Evolutionary conservation across 2,329 filamentous ascomycete species (phyloP).

Genomic region (Colletotrichum incanum): DNA sequence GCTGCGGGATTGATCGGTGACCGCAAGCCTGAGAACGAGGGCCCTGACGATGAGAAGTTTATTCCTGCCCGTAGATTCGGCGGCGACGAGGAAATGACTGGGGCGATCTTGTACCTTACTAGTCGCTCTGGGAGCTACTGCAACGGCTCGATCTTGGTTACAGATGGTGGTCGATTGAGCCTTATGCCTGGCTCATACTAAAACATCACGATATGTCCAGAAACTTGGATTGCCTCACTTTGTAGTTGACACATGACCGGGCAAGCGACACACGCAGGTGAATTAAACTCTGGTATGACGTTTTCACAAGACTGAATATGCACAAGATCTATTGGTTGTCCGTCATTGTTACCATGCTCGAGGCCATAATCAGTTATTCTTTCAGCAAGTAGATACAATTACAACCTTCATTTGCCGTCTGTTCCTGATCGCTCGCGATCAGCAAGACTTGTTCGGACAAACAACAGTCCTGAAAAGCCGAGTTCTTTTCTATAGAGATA

Average conservation of each 20-base stretch:
- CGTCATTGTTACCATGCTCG: not conserved
- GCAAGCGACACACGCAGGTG: not conserved
- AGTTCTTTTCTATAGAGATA: too few relatives aligned
- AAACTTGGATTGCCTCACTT: too few relatives aligned
- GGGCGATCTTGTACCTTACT: slow-evolving; percentile 76
- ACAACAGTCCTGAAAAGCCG: not conserved
- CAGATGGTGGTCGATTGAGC: slow-evolving; percentile 74
- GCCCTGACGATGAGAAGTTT: slow-evolving; percentile 44
- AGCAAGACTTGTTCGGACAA: not conserved
- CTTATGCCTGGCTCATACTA: slow-evolving; percentile 70
- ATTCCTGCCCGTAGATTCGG: slow-evolving; percentile 74
- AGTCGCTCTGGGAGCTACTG: slow-evolving; percentile 76
- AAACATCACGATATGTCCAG: too few relatives aligned
- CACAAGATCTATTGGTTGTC: not conserved
- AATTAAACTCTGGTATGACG: not conserved
- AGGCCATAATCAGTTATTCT: too few relatives aligned
- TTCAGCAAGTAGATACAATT: not conserved
- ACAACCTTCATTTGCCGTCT: not conserved
- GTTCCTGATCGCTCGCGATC: not conserved
- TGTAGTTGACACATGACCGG: not conserved
- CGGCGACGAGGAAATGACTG: slow-evolving; percentile 71
- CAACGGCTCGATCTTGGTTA: slow-evolving; percentile 74
- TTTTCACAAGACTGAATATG: not conserved
- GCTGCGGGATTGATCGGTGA: slow-evolving; percentile 26
- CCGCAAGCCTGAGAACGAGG: slow-evolving; percentile 29